phyloP scores from a whole-genome alignment of 768 basidiomycete species.

The Lactarius akahatsu region DNA sequence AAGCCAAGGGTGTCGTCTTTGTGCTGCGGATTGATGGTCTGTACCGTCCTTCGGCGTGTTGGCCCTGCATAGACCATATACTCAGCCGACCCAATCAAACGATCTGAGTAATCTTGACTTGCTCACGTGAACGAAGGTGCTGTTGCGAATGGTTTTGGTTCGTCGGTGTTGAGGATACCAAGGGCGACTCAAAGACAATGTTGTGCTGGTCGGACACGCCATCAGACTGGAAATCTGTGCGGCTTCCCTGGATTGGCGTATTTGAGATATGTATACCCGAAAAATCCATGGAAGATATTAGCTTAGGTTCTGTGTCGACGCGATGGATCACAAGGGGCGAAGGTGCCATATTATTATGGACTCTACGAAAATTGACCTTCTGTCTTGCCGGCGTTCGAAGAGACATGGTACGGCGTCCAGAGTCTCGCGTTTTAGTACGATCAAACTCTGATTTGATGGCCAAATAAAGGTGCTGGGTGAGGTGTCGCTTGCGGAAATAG shows the following conservation, averaged over 20 bases:
- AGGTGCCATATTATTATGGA: background rate
- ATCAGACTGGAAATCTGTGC: too few species aligned
- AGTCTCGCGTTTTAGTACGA: slow-evolving; percentile 10
- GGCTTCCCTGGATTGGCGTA: background rate
- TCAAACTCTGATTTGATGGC: slow-evolving; percentile 31
- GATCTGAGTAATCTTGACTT: background rate
- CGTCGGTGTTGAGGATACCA: background rate
- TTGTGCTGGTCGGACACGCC: background rate
- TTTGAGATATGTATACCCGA: too few species aligned
- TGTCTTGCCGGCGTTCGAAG: background rate
- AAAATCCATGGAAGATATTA: background rate
- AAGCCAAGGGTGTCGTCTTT: slow-evolving; percentile 11
- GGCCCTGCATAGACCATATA: background rate
- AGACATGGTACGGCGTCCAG: background rate
- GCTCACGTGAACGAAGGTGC: background rate
- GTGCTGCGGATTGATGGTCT: slow-evolving; percentile 16
- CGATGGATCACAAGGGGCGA: background rate
- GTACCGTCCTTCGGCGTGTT: slow-evolving; percentile 8
- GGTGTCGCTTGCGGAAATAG: slow-evolving; percentile 36
- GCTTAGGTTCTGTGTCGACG: slow-evolving; percentile 5
- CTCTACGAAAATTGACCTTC: background rate
- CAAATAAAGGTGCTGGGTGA: slow-evolving; percentile 21
- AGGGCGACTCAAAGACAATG: background rate
- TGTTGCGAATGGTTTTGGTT: background rate
- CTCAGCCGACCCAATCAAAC: background rate